phyloP scores from a whole-genome alignment of 495 filamentous ascomycete genomes.

The Neurospora cerealis region DNA sequence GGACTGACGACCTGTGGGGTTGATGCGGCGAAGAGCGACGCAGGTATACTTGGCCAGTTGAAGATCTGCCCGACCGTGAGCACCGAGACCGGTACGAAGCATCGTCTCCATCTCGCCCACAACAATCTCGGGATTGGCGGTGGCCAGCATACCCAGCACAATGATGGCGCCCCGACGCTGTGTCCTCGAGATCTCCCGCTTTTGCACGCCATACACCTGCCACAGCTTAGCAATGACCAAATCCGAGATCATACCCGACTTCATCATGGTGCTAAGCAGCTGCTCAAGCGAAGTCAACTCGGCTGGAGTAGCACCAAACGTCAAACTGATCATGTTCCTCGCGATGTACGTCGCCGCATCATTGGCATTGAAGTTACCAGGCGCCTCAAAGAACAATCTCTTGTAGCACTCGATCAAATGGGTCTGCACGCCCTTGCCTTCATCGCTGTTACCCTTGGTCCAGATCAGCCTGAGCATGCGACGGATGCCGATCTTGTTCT shows the following conservation, averaged over 20 bases:
- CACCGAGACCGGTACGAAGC: slow-evolving; percentile 79
- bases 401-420: slow-evolving; percentile 98
- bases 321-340: slow-evolving; percentile 97
- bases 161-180: slow-evolving; percentile 92
- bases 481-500: slow-evolving; percentile 79
- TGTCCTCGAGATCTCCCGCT: slow-evolving; percentile 83
- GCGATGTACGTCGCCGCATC: slow-evolving; percentile 94
- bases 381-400: slow-evolving; percentile 89
- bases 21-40: slow-evolving; percentile 82
- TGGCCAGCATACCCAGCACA: slow-evolving; percentile 91
- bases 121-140: slow-evolving; percentile 84
- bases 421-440: slow-evolving; percentile 95
- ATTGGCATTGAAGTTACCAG: slow-evolving; percentile 73
- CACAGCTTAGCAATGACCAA: slow-evolving; percentile 85
- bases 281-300: slow-evolving; percentile 94
- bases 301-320: slow-evolving; percentile 86
- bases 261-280: slow-evolving; percentile 95
- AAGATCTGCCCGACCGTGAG: slow-evolving; percentile 68
- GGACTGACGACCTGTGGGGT: slow-evolving; percentile 66
- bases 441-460: slow-evolving; percentile 98
- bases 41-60: slow-evolving; percentile 91
- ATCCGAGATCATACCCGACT: slow-evolving; percentile 74
- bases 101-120: slow-evolving; percentile 90
- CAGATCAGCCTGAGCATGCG: slow-evolving; percentile 95
- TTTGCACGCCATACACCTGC: slow-evolving; percentile 94